These are phyloP conservation scores for Fraxinus pennsylvanica DNA, from an alignment of 257 asterid genomes.

Conservation along the genomic window DNA sequence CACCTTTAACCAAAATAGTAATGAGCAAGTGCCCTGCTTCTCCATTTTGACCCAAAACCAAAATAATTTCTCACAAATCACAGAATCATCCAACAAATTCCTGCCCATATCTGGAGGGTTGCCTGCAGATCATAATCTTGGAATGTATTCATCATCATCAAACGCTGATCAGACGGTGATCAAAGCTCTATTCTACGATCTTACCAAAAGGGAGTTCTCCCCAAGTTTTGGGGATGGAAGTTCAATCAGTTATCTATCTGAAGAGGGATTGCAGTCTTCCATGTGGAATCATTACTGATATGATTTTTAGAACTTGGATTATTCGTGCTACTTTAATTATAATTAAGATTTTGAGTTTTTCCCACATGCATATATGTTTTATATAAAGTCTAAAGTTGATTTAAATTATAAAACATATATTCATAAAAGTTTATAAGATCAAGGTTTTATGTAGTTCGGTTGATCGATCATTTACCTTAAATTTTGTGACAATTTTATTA, in stretches of 20 bases:
- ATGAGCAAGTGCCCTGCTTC: constrained; percentile 97
- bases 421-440: too few species aligned
- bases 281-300: constrained; percentile 36
- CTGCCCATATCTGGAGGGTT: constrained; percentile 28
- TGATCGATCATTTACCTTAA: too few species aligned
- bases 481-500: too few species aligned
- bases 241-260: constrained; percentile 59
- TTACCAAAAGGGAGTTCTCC: constrained; percentile 44
- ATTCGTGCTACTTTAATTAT: too few species aligned
- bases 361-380: too few species aligned
- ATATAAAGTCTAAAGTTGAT: too few species aligned
- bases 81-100: neutral
- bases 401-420: too few species aligned
- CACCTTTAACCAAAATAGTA: constrained; percentile 28
- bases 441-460: too few species aligned
- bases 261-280: constrained; percentile 24
- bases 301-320: too few species aligned
- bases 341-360: too few species aligned
- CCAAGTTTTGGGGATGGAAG: constrained; percentile 75
- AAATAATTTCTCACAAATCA: constrained; percentile 34
- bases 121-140: constrained; percentile 22
- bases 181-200: constrained; percentile 47
- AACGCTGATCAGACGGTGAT: constrained; percentile 42
- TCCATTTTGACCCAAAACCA: constrained; percentile 47
- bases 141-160: constrained; percentile 9